Evolutionary conservation across 2,329 filamentous ascomycete species (phyloP).

Genomic region (Parafenestella ontariensis): DNA sequence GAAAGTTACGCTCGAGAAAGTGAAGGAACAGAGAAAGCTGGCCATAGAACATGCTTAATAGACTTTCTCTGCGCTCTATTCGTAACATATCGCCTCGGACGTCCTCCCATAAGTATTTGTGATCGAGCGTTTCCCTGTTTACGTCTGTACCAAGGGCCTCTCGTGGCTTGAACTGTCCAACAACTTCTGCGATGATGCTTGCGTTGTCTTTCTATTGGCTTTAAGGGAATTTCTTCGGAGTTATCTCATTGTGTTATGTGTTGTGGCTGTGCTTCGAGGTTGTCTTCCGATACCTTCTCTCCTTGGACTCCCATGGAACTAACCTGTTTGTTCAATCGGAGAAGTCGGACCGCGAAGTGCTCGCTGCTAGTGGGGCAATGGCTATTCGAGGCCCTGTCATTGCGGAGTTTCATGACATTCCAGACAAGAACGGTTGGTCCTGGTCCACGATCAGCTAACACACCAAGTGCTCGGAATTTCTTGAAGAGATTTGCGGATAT

Average conservation of each 20-base stretch:
- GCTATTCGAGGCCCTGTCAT: conserved; percentile 23
- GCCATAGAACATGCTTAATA: too few relatives aligned
- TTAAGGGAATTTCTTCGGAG: conserved; percentile 67
- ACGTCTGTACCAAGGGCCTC: conserved; percentile 58
- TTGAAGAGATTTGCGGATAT: background rate
- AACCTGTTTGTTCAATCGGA: conserved; percentile 43
- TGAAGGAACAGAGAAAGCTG: too few relatives aligned
- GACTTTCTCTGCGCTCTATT: too few relatives aligned
- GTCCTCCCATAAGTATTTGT: conserved; percentile 64
- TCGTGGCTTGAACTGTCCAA: conserved; percentile 68
- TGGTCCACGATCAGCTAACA: too few relatives aligned
- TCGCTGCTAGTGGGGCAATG: conserved; percentile 32
- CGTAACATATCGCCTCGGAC: conserved; percentile 65
- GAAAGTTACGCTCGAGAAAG: too few relatives aligned
- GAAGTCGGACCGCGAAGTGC: conserved; percentile 25
- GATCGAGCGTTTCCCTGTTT: conserved; percentile 59
- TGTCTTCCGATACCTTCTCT: conserved; percentile 46
- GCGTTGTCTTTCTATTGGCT: conserved; percentile 67
- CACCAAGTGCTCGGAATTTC: too few relatives aligned
- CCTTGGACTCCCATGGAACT: conserved; percentile 45
- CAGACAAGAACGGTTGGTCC: conserved; percentile 39
- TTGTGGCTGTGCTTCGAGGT: conserved; percentile 43
- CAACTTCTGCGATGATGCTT: conserved; percentile 66
- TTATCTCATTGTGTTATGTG: conserved; percentile 68
- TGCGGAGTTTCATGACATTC: conserved; percentile 31